Conservation (phyloP, 192 early-diverging fungal genomes). For the Entomortierella parvispora region DNA sequence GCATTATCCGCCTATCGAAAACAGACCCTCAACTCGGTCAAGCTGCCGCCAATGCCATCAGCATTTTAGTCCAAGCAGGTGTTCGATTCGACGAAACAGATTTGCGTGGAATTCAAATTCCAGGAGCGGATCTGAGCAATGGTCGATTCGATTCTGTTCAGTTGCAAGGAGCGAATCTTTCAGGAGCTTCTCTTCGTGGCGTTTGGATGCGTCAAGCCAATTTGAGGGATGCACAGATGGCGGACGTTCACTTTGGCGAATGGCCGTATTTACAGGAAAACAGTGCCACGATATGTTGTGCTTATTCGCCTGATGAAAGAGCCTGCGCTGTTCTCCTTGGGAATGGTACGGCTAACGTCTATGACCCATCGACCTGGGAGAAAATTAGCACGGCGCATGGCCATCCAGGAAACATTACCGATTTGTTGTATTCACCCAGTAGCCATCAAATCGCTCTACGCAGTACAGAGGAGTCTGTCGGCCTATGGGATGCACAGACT, state of each 20-base stretch:
- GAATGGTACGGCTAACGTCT: neutral
- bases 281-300: neutral
- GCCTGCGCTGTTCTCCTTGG: neutral
- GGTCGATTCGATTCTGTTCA: constrained; percentile 4
- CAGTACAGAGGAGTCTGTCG: neutral
- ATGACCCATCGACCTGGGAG: neutral
- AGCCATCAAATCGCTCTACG: neutral
- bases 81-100: constrained; percentile 10
- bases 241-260: neutral
- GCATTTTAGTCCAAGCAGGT: constrained; percentile 9
- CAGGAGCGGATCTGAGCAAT: constrained; percentile 2
- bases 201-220: constrained; percentile 2
- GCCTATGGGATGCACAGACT: neutral
- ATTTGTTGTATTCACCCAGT: neutral
- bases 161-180: constrained; percentile 2
- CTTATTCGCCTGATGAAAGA: constrained; percentile 1
- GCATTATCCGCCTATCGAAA: neutral
- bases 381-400: neutral
- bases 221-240: neutral
- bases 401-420: neutral
- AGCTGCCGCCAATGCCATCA: constrained; percentile 4
- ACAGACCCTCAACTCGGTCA: neutral
- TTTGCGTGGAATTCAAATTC: constrained; percentile 4
- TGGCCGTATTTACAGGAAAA: neutral
- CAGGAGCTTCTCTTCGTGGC: neutral